Base-by-base conservation (phyloP, 495 filamentous ascomycete genomes). In the Penicillium verhagenii region DNA sequence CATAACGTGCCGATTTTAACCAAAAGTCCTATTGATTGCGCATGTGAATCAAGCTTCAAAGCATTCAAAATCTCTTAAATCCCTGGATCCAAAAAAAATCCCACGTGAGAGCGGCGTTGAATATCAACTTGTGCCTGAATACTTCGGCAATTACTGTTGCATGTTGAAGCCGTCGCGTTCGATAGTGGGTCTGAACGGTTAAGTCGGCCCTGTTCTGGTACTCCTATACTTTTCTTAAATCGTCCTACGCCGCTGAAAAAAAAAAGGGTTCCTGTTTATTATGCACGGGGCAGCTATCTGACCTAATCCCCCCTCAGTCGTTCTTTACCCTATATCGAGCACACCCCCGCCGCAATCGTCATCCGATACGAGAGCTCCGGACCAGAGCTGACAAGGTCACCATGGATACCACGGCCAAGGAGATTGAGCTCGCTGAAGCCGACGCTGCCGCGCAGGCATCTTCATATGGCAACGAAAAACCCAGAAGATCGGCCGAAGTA, bases 101-200 rank as follows among this genome's bases (percentile, higher is more conserved):
- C 28, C 28, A 8, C 28, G 8, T 31, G 9, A 8, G 8, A 31
- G 33, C 6, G 13, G 33, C 16, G 33, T 35, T 16, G 13, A 8
- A 33, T 24, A 16, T 29, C 18, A 13, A 24, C 26, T 28, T 29
- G 31, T 37, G 5, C n/a, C 48, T 39, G 9, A 20, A 21, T 10
- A n/a, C 13, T 7, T 57, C 54, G 54, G 59, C 58, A 60, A n/a
- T 53, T 60, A 11, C 18, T 20, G 20, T 49, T 24, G 8, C 31
- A 39, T 50, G 39, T 50, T 23, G 54, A 35, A 58, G 59, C 59
- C 55, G 59, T 45, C 52, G 20, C 19, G 20, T 54, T 37, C 21
- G 47, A 35, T 48, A 47, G 59, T 62, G 59, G 55, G 55, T 58
- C 59, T 33, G 54, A 6, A 62, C 59, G 59, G 59, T 62, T 62